These are phyloP conservation scores for Marasmius fiardii DNA, from an alignment of 1,284 basidiomycete genomes.

Conservation along the genomic window DNA sequence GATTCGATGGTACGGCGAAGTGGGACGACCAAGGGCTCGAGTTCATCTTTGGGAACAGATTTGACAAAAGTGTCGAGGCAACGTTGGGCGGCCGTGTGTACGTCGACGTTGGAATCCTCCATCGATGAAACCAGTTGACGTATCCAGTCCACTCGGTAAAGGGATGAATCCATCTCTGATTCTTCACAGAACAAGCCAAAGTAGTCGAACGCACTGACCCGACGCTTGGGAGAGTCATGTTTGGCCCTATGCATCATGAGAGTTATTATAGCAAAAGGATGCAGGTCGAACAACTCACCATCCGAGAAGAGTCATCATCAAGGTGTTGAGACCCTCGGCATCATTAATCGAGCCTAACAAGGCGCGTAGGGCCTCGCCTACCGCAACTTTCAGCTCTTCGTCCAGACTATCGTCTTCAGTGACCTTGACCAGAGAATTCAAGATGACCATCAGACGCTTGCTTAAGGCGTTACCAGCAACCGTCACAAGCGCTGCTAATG, in stretches of 20 bases:
- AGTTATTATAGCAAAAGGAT: constrained; percentile 8
- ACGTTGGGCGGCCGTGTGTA: constrained; percentile 82
- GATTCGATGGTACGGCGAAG: constrained; percentile 88
- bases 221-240: constrained; percentile 63
- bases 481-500: constrained; percentile 86
- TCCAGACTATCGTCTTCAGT: constrained; percentile 64
- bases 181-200: constrained; percentile 83
- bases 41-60: constrained; percentile 88
- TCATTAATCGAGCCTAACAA: constrained; percentile 79
- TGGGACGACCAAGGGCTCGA: constrained; percentile 87
- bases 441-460: constrained; percentile 73
- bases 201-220: constrained; percentile 76
- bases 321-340: constrained; percentile 80
- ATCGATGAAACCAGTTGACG: constrained; percentile 87
- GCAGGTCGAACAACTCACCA: constrained; percentile 53
- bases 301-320: constrained; percentile 88
- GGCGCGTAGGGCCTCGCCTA: constrained; percentile 74
- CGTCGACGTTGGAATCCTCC: constrained; percentile 73
- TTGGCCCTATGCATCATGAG: constrained; percentile 60
- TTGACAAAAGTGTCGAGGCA: constrained; percentile 90
- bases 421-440: constrained; percentile 74
- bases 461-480: constrained; percentile 92
- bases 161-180: constrained; percentile 72
- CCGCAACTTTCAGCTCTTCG: constrained; percentile 68
- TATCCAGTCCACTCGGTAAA: constrained; percentile 94